A percentile compares a stretch with the other conserved stretches of the same genome.
phyloP scores from a whole-genome alignment of 2,329 filamentous ascomycete genomes.

The Davidsoniella eucalypti region DNA sequence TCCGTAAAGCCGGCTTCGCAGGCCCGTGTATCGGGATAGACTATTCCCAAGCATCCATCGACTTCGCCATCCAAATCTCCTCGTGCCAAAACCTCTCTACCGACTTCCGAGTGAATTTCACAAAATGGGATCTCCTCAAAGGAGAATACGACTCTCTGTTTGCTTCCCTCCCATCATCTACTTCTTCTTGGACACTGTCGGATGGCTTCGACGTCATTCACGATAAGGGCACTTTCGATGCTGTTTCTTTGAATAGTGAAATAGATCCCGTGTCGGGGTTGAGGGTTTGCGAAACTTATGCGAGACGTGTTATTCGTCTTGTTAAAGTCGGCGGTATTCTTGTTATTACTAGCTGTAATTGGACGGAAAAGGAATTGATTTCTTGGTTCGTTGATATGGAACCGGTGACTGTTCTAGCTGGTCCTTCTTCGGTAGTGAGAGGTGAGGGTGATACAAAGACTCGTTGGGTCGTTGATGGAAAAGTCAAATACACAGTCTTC shows the following conservation, averaged over 20 bases:
- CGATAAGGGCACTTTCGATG: conserved; percentile 98
- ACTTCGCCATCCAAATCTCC: conserved; percentile 52
- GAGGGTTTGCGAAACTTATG: conserved; percentile 60
- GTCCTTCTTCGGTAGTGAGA: conserved; percentile 19
- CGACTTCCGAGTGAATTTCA: conserved; percentile 24
- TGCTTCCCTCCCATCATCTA: background rate
- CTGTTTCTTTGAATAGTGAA: conserved; percentile 59
- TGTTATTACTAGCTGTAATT: conserved; percentile 91
- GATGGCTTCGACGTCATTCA: conserved; percentile 73
- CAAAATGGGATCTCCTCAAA: conserved; percentile 47
- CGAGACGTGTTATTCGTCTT: conserved; percentile 47
- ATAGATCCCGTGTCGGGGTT: conserved; percentile 31
- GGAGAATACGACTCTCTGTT: conserved; percentile 23
- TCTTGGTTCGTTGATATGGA: conserved; percentile 48
- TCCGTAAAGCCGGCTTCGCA: conserved; percentile 44
- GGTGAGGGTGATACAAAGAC: conserved; percentile 4
- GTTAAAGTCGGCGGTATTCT: conserved; percentile 57
- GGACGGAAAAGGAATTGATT: conserved; percentile 77
- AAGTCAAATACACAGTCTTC: conserved; percentile 71
- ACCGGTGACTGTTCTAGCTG: no score
- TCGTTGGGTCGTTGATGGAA: conserved; percentile 42
- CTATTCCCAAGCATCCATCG: conserved; percentile 61
- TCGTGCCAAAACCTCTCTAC: conserved; percentile 15
- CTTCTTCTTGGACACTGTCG: conserved; percentile 12
- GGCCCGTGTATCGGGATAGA: conserved; percentile 73